These are phyloP conservation scores for Hypoxylon sp. DNA, from an alignment of 2,329 filamentous ascomycete genomes.

Conservation along the genomic window DNA sequence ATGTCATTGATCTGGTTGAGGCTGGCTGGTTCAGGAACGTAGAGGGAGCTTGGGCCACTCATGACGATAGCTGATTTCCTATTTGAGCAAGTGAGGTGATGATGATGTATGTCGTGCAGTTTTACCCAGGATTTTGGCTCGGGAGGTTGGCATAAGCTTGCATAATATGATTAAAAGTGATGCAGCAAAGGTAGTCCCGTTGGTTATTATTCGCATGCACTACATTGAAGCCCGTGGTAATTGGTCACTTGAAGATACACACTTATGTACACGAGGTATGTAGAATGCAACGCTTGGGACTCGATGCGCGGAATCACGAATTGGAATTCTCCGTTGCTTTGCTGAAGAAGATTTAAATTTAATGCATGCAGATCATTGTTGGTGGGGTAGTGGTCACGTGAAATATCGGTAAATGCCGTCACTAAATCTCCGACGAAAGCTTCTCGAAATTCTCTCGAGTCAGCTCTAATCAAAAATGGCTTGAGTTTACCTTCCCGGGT, in stretches of 20 bases:
- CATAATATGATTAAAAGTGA: background rate
- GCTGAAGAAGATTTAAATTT: background rate
- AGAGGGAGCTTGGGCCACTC: conserved; percentile 39
- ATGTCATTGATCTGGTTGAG: conserved; percentile 45
- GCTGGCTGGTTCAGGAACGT: conserved; percentile 28
- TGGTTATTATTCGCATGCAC: too few relatives aligned
- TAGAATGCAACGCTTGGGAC: background rate
- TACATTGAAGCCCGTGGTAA: background rate
- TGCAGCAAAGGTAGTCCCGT: background rate
- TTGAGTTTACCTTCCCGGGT: background rate
- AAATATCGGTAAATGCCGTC: background rate
- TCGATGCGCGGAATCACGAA: background rate
- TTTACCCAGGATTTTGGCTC: background rate
- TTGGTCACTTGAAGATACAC: background rate
- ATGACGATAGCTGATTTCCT: conserved; percentile 39
- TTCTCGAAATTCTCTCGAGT: background rate
- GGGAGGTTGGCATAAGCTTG: background rate
- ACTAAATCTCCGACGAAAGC: background rate
- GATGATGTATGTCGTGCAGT: conserved; percentile 22
- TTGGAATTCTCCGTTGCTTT: background rate
- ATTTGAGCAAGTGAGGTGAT: conserved; percentile 27
- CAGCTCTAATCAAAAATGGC: conserved; percentile 2
- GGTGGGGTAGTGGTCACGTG: conserved; percentile 6
- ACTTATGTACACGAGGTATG: too few relatives aligned
- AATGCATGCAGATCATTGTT: conserved; percentile 1